Percentiles rank a stretch among this genome's conserved stretches.
Evolutionary conservation across 306 rosid species (phyloP).

Genomic region (Ormosia emarginata): DNA sequence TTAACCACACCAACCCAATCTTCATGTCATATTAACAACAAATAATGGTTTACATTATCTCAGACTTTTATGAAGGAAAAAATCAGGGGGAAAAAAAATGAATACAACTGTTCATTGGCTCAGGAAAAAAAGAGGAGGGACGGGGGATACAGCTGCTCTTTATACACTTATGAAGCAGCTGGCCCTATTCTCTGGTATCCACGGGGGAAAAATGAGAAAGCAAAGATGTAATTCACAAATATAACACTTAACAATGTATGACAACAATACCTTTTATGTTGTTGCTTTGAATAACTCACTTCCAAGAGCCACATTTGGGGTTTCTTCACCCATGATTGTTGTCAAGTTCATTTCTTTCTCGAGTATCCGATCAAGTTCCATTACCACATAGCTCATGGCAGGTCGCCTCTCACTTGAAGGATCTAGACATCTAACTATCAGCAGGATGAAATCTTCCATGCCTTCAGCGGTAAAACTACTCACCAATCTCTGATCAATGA

Average conservation of each 20-base stretch:
- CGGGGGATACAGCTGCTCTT: slow-evolving; percentile 30
- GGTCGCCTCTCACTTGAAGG: slow-evolving; percentile 78
- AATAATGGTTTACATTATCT: slow-evolving; percentile 47
- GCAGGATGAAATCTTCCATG: slow-evolving; percentile 57
- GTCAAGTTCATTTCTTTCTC: slow-evolving; percentile 86
- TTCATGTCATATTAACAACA: slow-evolving; percentile 38
- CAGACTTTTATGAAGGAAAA: slow-evolving; percentile 36
- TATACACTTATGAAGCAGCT: slow-evolving; percentile 64
- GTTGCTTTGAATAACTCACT: slow-evolving; percentile 54
- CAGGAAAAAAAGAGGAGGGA: not conserved
- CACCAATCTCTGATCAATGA: slow-evolving; percentile 61
- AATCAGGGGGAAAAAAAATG: not conserved
- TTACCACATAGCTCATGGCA: slow-evolving; percentile 62
- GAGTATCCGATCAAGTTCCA: slow-evolving; percentile 68
- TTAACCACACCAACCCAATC: slow-evolving; percentile 27
- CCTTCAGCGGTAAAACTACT: slow-evolving; percentile 76
- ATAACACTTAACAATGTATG: slow-evolving; percentile 22
- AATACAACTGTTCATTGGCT: slow-evolving; percentile 36
- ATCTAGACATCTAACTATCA: slow-evolving; percentile 52
- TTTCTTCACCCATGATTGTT: slow-evolving; percentile 85
- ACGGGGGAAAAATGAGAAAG: slow-evolving; percentile 7
- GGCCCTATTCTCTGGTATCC: slow-evolving; percentile 35
- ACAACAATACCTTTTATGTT: slow-evolving; percentile 27
- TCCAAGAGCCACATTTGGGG: slow-evolving; percentile 59
- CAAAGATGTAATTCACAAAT: slow-evolving; percentile 34